Evolutionary conservation across 129 eudicot species (phyloP).

Genomic region (Scalesia atractyloides): DNA sequence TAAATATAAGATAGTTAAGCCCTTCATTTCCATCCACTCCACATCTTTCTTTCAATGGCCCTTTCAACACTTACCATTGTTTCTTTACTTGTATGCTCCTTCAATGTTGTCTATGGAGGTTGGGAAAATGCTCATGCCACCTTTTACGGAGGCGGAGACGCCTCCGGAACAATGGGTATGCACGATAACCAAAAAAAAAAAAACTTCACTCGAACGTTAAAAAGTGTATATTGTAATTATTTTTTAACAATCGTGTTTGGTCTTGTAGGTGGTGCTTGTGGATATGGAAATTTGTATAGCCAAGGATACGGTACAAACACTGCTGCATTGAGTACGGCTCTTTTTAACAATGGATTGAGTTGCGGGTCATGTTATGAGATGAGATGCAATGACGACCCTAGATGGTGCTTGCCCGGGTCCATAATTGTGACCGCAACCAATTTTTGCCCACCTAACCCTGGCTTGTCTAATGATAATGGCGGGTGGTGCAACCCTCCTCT

Average conservation of each 20-base stretch:
- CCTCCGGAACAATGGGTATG: constrained; percentile 95
- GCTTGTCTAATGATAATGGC: constrained; percentile 69
- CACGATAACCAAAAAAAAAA: not conserved
- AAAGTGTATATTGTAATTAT: too few relatives aligned
- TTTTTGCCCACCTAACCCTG: constrained; percentile 85
- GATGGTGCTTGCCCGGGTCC: constrained; percentile 63
- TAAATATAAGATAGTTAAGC: constrained; percentile 46
- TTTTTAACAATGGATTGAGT: constrained; percentile 75
- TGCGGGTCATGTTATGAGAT: constrained; percentile 80
- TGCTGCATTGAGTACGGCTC: constrained; percentile 83
- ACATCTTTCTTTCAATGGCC: constrained; percentile 46
- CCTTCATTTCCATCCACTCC: constrained; percentile 31
- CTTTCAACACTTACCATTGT: constrained; percentile 32
- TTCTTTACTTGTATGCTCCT: constrained; percentile 41
- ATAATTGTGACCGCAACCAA: constrained; percentile 77
- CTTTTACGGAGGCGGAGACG: constrained; percentile 89
- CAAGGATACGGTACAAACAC: constrained; percentile 83
- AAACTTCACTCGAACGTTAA: not conserved
- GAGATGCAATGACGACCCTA: constrained; percentile 62
- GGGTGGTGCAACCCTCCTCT: constrained; percentile 97
- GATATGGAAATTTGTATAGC: constrained; percentile 80
- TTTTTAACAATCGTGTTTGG: not conserved
- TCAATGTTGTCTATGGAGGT: constrained; percentile 54
- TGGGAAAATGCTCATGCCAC: constrained; percentile 85
- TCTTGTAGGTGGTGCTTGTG: constrained; percentile 86